Evolutionary conservation across 2,329 filamentous ascomycete genomes (phyloP).

Genomic region (Colletotrichum tamarilloi): DNA sequence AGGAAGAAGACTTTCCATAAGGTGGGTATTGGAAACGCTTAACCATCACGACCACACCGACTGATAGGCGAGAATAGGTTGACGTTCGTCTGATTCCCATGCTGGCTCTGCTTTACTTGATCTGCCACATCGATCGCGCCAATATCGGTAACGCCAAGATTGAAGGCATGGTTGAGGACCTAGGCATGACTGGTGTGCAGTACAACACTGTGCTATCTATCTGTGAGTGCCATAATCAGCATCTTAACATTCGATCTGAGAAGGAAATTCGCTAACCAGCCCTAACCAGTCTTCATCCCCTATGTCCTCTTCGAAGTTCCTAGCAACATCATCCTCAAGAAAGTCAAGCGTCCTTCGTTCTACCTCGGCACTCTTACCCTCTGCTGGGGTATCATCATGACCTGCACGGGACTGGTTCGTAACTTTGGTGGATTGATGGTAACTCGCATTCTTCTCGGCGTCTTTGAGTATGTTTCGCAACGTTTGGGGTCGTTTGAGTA

Average conservation of each 20-base stretch:
- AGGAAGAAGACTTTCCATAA: slow-evolving; percentile 39
- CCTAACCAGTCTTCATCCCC: slow-evolving; percentile 67
- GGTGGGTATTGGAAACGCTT: slow-evolving; percentile 10
- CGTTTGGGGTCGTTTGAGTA: not conserved
- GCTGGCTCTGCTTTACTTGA: slow-evolving; percentile 69
- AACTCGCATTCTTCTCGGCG: slow-evolving; percentile 59
- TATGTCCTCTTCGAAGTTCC: slow-evolving; percentile 74
- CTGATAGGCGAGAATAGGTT: slow-evolving; percentile 10
- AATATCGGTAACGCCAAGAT: slow-evolving; percentile 66
- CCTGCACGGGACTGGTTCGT: slow-evolving; percentile 40
- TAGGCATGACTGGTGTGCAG: slow-evolving; percentile 63
- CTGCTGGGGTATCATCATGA: slow-evolving; percentile 45
- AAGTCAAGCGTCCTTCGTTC: slow-evolving; percentile 67
- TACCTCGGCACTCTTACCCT: slow-evolving; percentile 75
- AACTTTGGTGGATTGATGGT: slow-evolving; percentile 40
- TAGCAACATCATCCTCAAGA: slow-evolving; percentile 74
- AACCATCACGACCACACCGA: accelerated
- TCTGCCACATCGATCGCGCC: slow-evolving; percentile 66
- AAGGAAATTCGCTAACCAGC: not conserved
- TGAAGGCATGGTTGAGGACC: slow-evolving; percentile 44
- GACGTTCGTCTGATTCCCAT: slow-evolving; percentile 47
- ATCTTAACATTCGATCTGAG: slow-evolving; percentile 55
- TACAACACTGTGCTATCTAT: slow-evolving; percentile 61
- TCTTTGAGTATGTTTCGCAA: slow-evolving; percentile 54
- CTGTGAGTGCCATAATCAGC: slow-evolving; percentile 69